A percentile compares a stretch with the other conserved stretches of the same genome.
phyloP scores from a whole-genome alignment of 2,329 filamentous ascomycete genomes.

The Pseudofabraea citricarpa region DNA sequence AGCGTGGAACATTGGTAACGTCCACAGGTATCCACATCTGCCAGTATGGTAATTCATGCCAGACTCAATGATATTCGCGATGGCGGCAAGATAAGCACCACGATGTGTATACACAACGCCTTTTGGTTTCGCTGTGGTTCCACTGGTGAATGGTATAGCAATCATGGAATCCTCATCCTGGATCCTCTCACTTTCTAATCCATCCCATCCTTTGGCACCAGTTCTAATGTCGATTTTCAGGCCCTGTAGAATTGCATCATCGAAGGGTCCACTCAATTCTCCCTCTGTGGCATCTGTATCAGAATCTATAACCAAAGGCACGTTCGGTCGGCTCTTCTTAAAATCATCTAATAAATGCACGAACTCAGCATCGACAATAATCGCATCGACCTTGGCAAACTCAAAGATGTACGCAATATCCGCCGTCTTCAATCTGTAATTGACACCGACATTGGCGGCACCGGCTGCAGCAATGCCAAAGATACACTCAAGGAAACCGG shows the following conservation, averaged over 20 bases:
- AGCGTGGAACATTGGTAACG: conserved; percentile 78
- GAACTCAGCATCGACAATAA: conserved; percentile 85
- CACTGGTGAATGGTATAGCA: conserved; percentile 88
- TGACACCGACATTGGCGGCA: conserved; percentile 69
- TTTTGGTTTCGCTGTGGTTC: conserved; percentile 87
- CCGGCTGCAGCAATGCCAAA: conserved; percentile 83
- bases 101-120: conserved; percentile 91
- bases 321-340: conserved; percentile 50
- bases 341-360: conserved; percentile 64
- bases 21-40: conserved; percentile 84
- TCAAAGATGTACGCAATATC: conserved; percentile 90
- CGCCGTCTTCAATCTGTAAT: conserved; percentile 72
- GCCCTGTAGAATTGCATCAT: conserved; percentile 78
- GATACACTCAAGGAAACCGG: conserved; percentile 85
- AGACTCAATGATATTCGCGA: conserved; percentile 86
- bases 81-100: conserved; percentile 75
- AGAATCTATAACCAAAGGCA: conserved; percentile 71
- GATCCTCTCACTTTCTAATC: conserved; percentile 60
- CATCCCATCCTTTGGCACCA: conserved; percentile 70
- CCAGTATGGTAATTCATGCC: conserved; percentile 68
- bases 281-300: conserved; percentile 78
- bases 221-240: conserved; percentile 63
- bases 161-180: conserved; percentile 75
- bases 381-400: conserved; percentile 78
- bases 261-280: conserved; percentile 72